Percentiles rank a stretch among this genome's conserved stretches.
Evolutionary conservation across 495 filamentous ascomycete genomes (phyloP).

Genomic region (Xylaria telfairii): DNA sequence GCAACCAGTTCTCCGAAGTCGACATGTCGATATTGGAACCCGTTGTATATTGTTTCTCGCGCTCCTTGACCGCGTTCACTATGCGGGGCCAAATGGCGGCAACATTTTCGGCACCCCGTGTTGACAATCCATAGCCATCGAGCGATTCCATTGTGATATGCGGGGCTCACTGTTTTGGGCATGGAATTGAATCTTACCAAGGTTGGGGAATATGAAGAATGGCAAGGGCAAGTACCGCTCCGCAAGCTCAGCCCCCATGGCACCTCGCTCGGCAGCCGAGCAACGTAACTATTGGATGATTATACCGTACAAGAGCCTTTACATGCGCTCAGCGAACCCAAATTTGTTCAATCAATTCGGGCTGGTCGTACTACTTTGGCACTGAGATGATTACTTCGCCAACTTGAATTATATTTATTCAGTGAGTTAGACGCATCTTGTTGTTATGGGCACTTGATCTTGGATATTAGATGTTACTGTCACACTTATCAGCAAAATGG

Average conservation of each 20-base stretch:
- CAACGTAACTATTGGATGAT: neutral
- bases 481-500: neutral
- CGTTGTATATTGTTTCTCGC: neutral
- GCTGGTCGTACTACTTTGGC: no score
- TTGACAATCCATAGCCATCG: neutral
- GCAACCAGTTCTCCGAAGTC: slow-evolving; percentile 42
- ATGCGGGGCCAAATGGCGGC: slow-evolving; percentile 17
- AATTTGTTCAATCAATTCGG: no score
- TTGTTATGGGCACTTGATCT: neutral
- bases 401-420: neutral
- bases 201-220: neutral
- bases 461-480: neutral
- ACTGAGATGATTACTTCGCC: neutral
- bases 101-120: slow-evolving; percentile 7
- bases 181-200: no score
- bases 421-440: neutral
- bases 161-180: neutral
- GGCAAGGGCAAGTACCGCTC: neutral
- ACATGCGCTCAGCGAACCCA: no score
- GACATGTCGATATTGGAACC: slow-evolving; percentile 34
- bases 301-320: neutral
- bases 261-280: neutral
- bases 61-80: neutral
- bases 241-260: no score
- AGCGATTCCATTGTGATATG: neutral